phyloP scores from a whole-genome alignment of 208 protist species.

The Leishmania turanica region DNA sequence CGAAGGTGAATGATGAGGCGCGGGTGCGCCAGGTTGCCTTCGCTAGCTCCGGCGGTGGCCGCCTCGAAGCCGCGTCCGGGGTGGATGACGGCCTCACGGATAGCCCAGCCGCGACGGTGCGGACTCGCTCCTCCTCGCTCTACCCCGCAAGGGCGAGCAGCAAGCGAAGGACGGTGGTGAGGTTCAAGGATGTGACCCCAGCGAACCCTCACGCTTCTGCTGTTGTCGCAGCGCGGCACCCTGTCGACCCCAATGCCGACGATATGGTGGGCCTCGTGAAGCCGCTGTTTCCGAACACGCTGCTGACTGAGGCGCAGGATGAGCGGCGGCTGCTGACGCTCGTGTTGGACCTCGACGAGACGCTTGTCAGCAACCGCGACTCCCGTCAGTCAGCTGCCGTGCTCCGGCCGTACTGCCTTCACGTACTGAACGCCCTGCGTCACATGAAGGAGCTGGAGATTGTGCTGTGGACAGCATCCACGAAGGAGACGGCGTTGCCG shows the following conservation, averaged over 20 bases:
- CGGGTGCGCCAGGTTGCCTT: conserved; percentile 3
- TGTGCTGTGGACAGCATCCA: conserved; percentile 93
- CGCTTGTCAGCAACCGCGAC: conserved; percentile 90
- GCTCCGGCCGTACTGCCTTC: conserved; percentile 86
- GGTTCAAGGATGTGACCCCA: background rate
- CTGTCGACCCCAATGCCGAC: conserved; percentile 19
- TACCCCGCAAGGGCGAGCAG: background rate
- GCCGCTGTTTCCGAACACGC: conserved; percentile 60
- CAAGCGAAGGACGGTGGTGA: background rate
- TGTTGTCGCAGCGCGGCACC: background rate
- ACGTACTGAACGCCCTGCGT: conserved; percentile 85
- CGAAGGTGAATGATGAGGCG: conserved; percentile 7
- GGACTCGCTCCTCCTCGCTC: conserved; percentile 14
- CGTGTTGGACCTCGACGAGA: conserved; percentile 93
- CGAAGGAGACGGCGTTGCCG: conserved; percentile 81
- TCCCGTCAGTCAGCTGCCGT: conserved; percentile 53
- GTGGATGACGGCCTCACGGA: conserved; percentile 27
- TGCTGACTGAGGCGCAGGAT: conserved; percentile 66
- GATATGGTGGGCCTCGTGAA: conserved; percentile 13
- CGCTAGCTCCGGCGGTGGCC: background rate
- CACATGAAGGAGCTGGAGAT: conserved; percentile 90
- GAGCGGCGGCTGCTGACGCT: conserved; percentile 76
- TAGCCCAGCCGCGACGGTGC: conserved; percentile 12
- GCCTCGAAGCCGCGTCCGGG: background rate
- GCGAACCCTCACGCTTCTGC: background rate